Evolutionary conservation across 148 eudicot genomes (phyloP).

Genomic region (Fagopyrum tataricum): DNA sequence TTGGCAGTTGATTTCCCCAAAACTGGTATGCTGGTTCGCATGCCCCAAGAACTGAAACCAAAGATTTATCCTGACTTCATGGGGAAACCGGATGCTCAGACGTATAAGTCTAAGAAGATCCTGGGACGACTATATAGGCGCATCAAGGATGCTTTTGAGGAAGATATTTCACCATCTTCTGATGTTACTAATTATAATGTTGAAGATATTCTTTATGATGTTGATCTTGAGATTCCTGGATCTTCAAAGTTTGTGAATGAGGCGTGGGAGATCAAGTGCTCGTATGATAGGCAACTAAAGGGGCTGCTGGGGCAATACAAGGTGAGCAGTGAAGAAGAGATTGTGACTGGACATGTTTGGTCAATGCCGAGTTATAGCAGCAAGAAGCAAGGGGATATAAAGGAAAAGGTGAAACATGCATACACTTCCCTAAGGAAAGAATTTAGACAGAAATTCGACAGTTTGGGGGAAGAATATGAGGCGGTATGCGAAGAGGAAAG

Average conservation of each 20-base stretch:
- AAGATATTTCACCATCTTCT: conserved; percentile 23
- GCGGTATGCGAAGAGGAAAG: conserved; percentile 43
- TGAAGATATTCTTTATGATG: conserved; percentile 40
- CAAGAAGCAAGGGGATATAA: conserved; percentile 69
- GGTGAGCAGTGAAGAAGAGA: conserved; percentile 76
- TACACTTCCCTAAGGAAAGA: conserved; percentile 65
- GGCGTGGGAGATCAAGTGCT: conserved; percentile 72
- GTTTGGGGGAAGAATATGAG: conserved; percentile 30
- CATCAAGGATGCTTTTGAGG: conserved; percentile 40
- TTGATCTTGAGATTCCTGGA: conserved; percentile 54
- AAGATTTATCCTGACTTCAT: conserved; percentile 90
- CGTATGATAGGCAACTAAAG: conserved; percentile 59
- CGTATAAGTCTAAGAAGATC: conserved; percentile 61
- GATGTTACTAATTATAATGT: conserved; percentile 20
- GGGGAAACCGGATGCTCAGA: conserved; percentile 63
- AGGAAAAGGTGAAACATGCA: conserved; percentile 81
- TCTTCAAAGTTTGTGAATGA: conserved; percentile 37
- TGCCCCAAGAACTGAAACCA: conserved; percentile 77
- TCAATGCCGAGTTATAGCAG: conserved; percentile 67
- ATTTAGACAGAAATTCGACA: conserved; percentile 62
- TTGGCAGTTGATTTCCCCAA: conserved; percentile 93
- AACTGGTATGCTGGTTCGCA: conserved; percentile 56
- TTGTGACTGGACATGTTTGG: conserved; percentile 90
- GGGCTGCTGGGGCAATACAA: conserved; percentile 77
- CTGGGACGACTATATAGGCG: conserved; percentile 62